Conservation (phyloP, 371 early-diverging fungal genomes). For the Zopfochytrium polystomum region DNA sequence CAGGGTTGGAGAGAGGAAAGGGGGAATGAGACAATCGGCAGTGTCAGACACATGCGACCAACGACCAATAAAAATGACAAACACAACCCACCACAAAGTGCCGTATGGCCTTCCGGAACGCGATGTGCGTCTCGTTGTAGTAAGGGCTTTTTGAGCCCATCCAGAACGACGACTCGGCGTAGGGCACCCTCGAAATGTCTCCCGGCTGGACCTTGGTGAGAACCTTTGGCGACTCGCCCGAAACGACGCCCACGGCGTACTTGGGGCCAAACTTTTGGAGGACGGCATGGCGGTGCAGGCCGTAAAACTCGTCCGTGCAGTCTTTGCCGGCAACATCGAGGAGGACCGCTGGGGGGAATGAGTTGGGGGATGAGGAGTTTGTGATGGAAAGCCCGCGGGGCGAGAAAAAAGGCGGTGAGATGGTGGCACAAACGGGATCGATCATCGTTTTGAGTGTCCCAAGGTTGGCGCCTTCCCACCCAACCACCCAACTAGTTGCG, state of each 20-base stretch:
- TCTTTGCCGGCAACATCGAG: slow-evolving; percentile 29
- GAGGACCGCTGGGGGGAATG: too few species aligned
- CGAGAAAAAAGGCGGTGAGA: too few species aligned
- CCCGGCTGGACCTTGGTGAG: slow-evolving; percentile 30
- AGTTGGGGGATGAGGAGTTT: too few species aligned
- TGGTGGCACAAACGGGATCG: too few species aligned
- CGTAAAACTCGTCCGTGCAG: slow-evolving; percentile 60
- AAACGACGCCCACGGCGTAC: slow-evolving; percentile 51
- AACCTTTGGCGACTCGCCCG: slow-evolving; percentile 39
- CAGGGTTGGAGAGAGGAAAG: not conserved
- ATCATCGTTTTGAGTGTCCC: too few species aligned
- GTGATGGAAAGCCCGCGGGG: too few species aligned
- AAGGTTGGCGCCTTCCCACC: slow-evolving; percentile 12
- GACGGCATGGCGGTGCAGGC: slow-evolving; percentile 65
- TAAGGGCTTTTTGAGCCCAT: slow-evolving; percentile 21
- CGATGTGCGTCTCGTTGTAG: slow-evolving; percentile 59
- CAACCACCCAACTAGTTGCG: too few species aligned
- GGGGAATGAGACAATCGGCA: not conserved
- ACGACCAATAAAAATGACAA: not conserved
- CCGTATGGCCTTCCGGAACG: slow-evolving; percentile 57
- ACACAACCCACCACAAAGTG: slow-evolving; percentile 42
- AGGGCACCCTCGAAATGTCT: slow-evolving; percentile 52
- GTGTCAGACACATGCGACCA: not conserved
- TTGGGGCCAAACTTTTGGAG: slow-evolving; percentile 51
- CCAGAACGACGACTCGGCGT: slow-evolving; percentile 39